Conservation (phyloP, 345 rosid genomes). For the Gossypium rotundifolium region DNA sequence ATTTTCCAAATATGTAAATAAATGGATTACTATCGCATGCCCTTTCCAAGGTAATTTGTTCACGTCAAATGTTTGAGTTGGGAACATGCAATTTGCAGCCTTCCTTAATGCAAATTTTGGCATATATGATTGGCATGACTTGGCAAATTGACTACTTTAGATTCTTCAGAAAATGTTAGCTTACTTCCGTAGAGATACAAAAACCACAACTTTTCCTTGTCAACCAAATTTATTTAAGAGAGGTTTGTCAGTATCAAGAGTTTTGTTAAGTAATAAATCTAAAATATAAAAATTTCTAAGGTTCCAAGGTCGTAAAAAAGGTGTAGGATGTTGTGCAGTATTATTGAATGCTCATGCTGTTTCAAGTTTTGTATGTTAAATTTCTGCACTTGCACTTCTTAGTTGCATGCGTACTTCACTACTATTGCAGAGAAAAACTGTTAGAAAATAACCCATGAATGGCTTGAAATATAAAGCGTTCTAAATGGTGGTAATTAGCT, state of each 20-base stretch:
- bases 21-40: constrained; percentile 85
- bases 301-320: background rate
- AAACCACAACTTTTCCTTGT: background rate
- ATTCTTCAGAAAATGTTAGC: background rate
- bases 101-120: background rate
- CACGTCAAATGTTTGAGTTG: background rate
- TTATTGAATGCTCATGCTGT: background rate
- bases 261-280: background rate
- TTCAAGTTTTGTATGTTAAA: background rate
- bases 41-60: constrained; percentile 76
- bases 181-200: background rate
- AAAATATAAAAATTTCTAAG: background rate
- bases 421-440: background rate
- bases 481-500: background rate
- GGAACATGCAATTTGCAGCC: background rate
- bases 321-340: background rate
- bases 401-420: background rate
- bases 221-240: background rate
- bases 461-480: background rate
- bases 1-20: constrained; percentile 63
- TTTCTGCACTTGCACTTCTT: background rate
- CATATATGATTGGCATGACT: background rate
- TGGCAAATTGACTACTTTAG: background rate
- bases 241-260: background rate
- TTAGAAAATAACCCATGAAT: background rate